Conservation (phyloP, 768 basidiomycete species). For the Collybia sordida region DNA sequence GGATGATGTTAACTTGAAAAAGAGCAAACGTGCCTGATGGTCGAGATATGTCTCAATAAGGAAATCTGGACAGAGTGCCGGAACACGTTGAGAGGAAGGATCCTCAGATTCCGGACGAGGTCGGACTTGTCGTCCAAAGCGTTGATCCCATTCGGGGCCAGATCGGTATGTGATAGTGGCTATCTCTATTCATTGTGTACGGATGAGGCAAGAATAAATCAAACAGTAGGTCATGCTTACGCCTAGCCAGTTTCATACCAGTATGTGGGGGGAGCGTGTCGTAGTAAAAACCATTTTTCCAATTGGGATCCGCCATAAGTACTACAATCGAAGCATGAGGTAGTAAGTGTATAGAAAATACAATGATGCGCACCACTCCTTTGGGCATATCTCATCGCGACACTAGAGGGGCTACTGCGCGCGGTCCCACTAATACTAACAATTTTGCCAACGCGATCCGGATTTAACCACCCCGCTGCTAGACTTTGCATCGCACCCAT, state of each 20-base stretch:
- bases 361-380: constrained; percentile 70
- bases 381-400: constrained; percentile 96
- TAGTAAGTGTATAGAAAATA: constrained; percentile 1
- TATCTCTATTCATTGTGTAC: constrained; percentile 63
- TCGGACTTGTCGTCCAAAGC: constrained; percentile 85
- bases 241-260: constrained; percentile 98
- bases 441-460: constrained; percentile 84
- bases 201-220: not conserved
- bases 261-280: constrained; percentile 93
- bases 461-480: constrained; percentile 91
- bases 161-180: constrained; percentile 99
- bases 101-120: constrained; percentile 35
- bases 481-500: constrained; percentile 99
- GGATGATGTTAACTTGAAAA: constrained; percentile 27
- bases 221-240: constrained; percentile 37
- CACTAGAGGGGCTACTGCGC: constrained; percentile 84
- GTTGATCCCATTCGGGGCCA: constrained; percentile 97
- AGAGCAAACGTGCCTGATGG: constrained; percentile 77
- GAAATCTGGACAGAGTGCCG: constrained; percentile 94
- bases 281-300: constrained; percentile 99
- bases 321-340: constrained; percentile 46
- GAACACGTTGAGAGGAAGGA: constrained; percentile 40
- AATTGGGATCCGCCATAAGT: constrained; percentile 98
- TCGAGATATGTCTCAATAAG: constrained; percentile 99
- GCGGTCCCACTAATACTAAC: constrained; percentile 96